These are phyloP conservation scores for Ilyonectria destructans DNA, from an alignment of 2,329 filamentous ascomycete genomes.

Conservation along the genomic window DNA sequence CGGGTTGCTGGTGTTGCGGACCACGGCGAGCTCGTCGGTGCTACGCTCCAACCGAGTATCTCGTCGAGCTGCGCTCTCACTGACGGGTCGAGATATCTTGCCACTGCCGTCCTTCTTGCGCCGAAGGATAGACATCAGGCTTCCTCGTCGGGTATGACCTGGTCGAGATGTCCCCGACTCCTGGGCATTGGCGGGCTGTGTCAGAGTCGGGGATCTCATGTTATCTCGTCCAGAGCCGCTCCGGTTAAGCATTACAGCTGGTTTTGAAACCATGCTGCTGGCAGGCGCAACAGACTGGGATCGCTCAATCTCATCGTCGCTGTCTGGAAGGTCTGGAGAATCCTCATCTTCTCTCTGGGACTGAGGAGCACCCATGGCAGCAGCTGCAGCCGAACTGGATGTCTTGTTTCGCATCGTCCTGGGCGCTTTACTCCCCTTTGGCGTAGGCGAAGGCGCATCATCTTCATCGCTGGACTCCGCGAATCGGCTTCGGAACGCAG, in stretches of 20 bases:
- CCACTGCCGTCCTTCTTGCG: conserved; percentile 70
- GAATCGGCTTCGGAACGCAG: conserved; percentile 70
- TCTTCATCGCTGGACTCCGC: conserved; percentile 82
- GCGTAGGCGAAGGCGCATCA: conserved; percentile 38
- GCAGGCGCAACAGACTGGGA: conserved; percentile 31
- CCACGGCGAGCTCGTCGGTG: conserved; percentile 65
- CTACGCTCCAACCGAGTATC: conserved; percentile 76
- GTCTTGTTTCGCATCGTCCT: conserved; percentile 52
- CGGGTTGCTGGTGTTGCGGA: conserved; percentile 56
- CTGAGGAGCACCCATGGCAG: conserved; percentile 53
- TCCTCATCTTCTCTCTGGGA: conserved; percentile 65
- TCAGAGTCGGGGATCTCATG: conserved; percentile 45
- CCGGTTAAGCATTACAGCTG: conserved; percentile 54
- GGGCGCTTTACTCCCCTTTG: conserved; percentile 54
- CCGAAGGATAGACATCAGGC: conserved; percentile 74
- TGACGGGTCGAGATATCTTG: conserved; percentile 69
- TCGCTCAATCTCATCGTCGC: conserved; percentile 64
- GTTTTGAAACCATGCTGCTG: conserved; percentile 32
- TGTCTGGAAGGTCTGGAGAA: conserved; percentile 75
- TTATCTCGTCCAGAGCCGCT: conserved; percentile 61
- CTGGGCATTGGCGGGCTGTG: conserved; percentile 41
- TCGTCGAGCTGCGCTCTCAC: conserved; percentile 73
- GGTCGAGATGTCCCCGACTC: conserved; percentile 44
- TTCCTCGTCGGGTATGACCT: conserved; percentile 60
- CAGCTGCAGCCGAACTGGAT: conserved; percentile 55